phyloP scores from a whole-genome alignment of 768 basidiomycete genomes.

The Pleurotus citrinopileatus region DNA sequence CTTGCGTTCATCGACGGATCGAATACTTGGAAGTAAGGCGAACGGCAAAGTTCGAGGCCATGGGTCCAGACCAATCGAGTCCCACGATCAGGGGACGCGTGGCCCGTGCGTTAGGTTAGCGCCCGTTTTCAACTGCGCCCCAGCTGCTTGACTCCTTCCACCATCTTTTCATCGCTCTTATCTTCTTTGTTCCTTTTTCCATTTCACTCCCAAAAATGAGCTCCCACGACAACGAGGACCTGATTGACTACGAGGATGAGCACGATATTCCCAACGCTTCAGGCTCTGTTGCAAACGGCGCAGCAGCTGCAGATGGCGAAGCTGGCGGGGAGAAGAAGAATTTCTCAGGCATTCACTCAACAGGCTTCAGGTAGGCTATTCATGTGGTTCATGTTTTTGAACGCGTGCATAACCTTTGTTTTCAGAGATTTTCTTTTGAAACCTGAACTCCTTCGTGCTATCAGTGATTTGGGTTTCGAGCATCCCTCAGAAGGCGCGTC shows the following conservation, averaged over 20 bases:
- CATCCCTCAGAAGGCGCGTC: slow-evolving; percentile 95
- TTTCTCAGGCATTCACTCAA: slow-evolving; percentile 99
- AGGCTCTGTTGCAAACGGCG: slow-evolving; percentile 45
- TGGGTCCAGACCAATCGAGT: neutral
- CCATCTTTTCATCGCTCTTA: slow-evolving; percentile 27
- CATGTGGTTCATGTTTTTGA: slow-evolving; percentile 13
- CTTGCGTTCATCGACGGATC: neutral
- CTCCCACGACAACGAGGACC: slow-evolving; percentile 84
- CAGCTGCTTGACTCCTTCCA: slow-evolving; percentile 13
- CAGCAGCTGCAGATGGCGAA: slow-evolving; percentile 46
- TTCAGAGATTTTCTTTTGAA: slow-evolving; percentile 95
- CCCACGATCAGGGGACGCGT: slow-evolving; percentile 5
- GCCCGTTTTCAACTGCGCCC: slow-evolving; percentile 7
- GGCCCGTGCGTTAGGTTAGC: slow-evolving; percentile 3
- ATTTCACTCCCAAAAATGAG: slow-evolving; percentile 50
- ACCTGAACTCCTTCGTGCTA: slow-evolving; percentile 94
- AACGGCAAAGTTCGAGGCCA: neutral
- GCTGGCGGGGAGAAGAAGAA: slow-evolving; percentile 94
- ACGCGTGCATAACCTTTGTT: slow-evolving; percentile 16
- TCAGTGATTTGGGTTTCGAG: slow-evolving; percentile 99
- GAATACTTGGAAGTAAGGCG: neutral
- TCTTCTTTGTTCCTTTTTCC: slow-evolving; percentile 21
- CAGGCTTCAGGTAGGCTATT: slow-evolving; percentile 84
- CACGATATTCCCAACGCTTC: slow-evolving; percentile 70
- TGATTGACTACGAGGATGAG: slow-evolving; percentile 94